Conservation (phyloP, 2,329 filamentous ascomycete species). For the Trichoderma brevicompactum region DNA sequence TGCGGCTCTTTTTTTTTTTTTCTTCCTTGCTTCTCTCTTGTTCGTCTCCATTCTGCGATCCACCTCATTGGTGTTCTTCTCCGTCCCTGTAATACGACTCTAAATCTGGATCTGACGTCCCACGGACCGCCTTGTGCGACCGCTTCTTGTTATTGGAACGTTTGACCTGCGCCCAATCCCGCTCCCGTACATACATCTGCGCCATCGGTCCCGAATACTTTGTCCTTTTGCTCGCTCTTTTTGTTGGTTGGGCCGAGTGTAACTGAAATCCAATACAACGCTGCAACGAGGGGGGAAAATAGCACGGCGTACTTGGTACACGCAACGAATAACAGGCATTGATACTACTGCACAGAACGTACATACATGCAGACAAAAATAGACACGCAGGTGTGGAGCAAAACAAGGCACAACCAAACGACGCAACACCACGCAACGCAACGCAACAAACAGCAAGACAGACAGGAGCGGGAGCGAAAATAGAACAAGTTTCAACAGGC, state of each 20-base stretch:
- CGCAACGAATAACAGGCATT: background rate
- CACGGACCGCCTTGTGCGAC: conserved; percentile 17
- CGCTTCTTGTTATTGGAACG: conserved; percentile 5
- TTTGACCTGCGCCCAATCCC: background rate
- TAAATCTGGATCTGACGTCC: conserved; percentile 19
- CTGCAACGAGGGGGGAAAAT: background rate
- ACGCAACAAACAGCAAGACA: background rate
- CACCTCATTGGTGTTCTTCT: background rate
- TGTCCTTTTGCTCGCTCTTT: background rate
- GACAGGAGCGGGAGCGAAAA: background rate
- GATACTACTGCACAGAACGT: background rate
- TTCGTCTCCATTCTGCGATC: conserved; percentile 17
- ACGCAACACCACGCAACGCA: background rate
- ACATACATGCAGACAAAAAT: background rate
- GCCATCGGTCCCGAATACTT: background rate
- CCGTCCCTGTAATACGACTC: background rate
- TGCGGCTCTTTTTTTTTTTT: background rate
- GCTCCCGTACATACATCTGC: background rate
- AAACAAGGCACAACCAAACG: background rate
- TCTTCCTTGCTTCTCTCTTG: background rate
- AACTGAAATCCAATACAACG: background rate
- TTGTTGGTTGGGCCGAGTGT: background rate
- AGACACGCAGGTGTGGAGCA: conserved; percentile 2
- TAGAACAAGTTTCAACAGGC: background rate
- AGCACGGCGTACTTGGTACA: background rate